phyloP scores from a whole-genome alignment of 2,329 filamentous ascomycete species.

The Zymoseptoria ardabiliae region DNA sequence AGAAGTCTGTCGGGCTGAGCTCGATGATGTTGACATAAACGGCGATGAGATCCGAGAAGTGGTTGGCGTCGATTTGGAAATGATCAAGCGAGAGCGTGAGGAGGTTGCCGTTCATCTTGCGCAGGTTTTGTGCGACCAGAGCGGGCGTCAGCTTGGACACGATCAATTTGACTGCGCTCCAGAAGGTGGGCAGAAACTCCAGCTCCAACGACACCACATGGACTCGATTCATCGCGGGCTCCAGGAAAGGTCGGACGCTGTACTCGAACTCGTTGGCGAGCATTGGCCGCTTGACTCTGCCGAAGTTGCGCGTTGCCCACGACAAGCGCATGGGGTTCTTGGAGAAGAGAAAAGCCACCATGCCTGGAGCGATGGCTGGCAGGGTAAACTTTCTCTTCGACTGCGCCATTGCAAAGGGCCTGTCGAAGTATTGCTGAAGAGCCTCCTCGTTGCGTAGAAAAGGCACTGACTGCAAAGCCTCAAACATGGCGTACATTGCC shows the following conservation, averaged over 20 bases:
- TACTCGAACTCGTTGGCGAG: conserved; percentile 75
- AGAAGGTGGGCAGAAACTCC: conserved; percentile 62
- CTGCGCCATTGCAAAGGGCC: conserved; percentile 74
- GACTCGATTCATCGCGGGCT: conserved; percentile 57
- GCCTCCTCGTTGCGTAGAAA: conserved; percentile 57
- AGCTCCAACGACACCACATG: conserved; percentile 47
- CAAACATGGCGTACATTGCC: conserved; percentile 75
- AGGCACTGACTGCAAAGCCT: conserved; percentile 75
- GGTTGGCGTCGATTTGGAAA: conserved; percentile 46
- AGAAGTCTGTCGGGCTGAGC: conserved; percentile 73
- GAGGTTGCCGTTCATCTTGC: conserved; percentile 67
- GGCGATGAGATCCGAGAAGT: conserved; percentile 62
- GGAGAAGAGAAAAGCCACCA: conserved; percentile 79
- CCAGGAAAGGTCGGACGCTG: conserved; percentile 69
- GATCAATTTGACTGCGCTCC: conserved; percentile 69
- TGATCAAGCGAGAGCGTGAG: conserved; percentile 55
- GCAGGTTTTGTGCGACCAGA: conserved; percentile 69
- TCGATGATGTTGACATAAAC: conserved; percentile 64
- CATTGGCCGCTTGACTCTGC: conserved; percentile 56
- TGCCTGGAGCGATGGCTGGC: conserved; percentile 67
- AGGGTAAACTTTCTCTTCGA: conserved; percentile 72
- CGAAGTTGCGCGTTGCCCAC: conserved; percentile 65
- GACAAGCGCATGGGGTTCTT: conserved; percentile 53
- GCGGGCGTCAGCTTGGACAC: conserved; percentile 65
- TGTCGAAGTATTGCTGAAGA: conserved; percentile 61